Base-by-base conservation (phyloP, 2,329 filamentous ascomycete genomes). In the Fusarium sp. region DNA sequence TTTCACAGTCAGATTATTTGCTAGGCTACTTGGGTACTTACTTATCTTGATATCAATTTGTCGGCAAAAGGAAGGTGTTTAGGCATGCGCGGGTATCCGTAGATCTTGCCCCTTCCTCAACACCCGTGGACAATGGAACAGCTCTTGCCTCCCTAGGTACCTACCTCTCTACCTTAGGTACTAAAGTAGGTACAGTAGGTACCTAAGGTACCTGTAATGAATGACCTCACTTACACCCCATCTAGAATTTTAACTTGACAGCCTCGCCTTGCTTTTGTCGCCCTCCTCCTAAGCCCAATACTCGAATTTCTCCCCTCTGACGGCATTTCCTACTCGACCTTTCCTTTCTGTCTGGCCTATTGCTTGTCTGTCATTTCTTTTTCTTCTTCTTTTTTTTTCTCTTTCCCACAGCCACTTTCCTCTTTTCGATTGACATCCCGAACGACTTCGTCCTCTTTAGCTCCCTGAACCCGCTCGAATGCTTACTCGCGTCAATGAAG, bases 351-450 rank as follows among this genome's bases (percentile, higher is more conserved):
- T 35, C 11, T 38, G 33, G 33, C n/a, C 33, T 25, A 15, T 38
- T 48, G 27, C 33, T 27, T 39, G 19, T 8, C 23, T 25, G 23
- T 25, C 23, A 25, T 25, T 25, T 25, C 23, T 25, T 25, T 25
- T 25, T 19, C 4, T n/a, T n/a, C n/a, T n/a, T n/a, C n/a, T n/a
- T n/a, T 25, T 25, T 25, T 6, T 25, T 25, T 25, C 8, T 19
- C 4, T 19, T 50, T 44, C 44, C 27, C 9, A 25, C 23, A 25
- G 23, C 29, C 29, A 47, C 50, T 52, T 51, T 49, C 44, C 44
- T 38, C 47, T 49, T 61, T 61, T 59, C 45, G 27, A 46, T 39
- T 61, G 43, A 42, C 45, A 15, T 64, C 48, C 39, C 51, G 55
- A 46, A 27, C 57, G 60, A 50, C 53, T 57, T 60, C 54, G 35